Evolutionary conservation across 2,329 filamentous ascomycete genomes (phyloP), one percentile per base, ranked within the genome.

Genomic region (Coleophoma crateriformis): DNA sequence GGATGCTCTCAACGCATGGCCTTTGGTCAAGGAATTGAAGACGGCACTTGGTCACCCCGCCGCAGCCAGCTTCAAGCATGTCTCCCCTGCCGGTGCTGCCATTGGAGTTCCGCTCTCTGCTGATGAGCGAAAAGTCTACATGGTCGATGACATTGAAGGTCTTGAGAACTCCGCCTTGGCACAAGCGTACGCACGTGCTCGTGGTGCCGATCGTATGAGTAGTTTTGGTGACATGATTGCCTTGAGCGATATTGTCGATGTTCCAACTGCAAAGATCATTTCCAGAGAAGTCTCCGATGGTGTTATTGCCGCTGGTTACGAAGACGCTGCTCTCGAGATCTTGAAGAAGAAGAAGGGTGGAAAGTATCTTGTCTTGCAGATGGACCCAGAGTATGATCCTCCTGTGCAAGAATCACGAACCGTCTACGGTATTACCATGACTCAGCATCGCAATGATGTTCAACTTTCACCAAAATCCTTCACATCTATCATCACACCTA

Each of bases 271-370:
- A 50, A 95, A 90, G 77, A 96, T 99, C 71, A 96, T 99, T 74
- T 91, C 89, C 54, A 90, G 92, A 66, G 94, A 99, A 75, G 94
- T 99, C 17, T 97, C 92, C 1, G 94, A 99, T 67, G 94, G 94
- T 70, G 87, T 99, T 49, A 90, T 99, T 63, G 94, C 94, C 34
- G 89, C 94, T 34, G 86, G 83, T 22, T 99, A 94, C 70, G 81
- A 88, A 55, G 79, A 83, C 33, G 90, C 88, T 56, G 94, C 94
- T 15, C 81, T 97, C 15, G 89, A 88, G 64, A 90, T 99, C 54
- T 81, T 99, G 56, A 87, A 84, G 72, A 96, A 96, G 82, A 99
- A 99, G 81, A 99, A 99, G 80, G 91, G 86, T 48, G 94, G 94
- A 65, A 95, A 90, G 70, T 99, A 97, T 76, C 84, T 97, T 43